Evolutionary conservation across 768 basidiomycete species (phyloP), one percentile per base, ranked within the genome.

Genomic region (Serendipita sp.): DNA sequence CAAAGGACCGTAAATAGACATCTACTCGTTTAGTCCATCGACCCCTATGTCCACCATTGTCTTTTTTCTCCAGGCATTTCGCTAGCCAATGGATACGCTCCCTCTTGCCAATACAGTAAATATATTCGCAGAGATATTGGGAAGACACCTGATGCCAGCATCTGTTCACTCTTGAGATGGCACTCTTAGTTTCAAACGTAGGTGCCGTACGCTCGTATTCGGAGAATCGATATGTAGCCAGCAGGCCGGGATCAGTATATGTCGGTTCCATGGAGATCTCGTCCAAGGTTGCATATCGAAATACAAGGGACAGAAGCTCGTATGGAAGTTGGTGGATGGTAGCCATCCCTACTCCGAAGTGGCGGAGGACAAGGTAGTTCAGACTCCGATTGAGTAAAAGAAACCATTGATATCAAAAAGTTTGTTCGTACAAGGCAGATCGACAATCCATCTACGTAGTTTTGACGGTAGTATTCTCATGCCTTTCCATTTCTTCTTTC

Each of bases 401-500:
- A n/a, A n/a, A n/a, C n/a, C n/a, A n/a, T n/a, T n/a, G n/a, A n/a
- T n/a, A n/a, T n/a, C n/a, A 38, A 38, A 14, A 38, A 38, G 7
- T 38, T 38, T 38, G 34, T 38, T 38, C 34, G 14, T 38, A 1
- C 34, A 38, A 7, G 34, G 14, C 34, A 38, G n/a, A 2, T 38
- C 7, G 14, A 38, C 5, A 38, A 7, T 38, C 34, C 34, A 7
- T 38, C 17, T n/a, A 48, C 5, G 45, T 48, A 17, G 24, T 58
- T 13, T 58, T 34, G 31, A 58, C 28, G 2, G 24, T 58, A n/a
- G 4, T 58, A 24, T 58, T 58, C 31, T 58, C 24, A 28, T 58
- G 53, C 31, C 9, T 58, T n/a, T 17, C 53, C 31, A 33, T 34
- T 22, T 58, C 22, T n/a, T 63, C 41, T 70, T 76, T 78, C 76